A percentile compares a stretch with the other conserved stretches of the same genome.
Evolutionary conservation across 2,329 filamentous ascomycete genomes (phyloP).

Genomic region (Fusarium sp.): DNA sequence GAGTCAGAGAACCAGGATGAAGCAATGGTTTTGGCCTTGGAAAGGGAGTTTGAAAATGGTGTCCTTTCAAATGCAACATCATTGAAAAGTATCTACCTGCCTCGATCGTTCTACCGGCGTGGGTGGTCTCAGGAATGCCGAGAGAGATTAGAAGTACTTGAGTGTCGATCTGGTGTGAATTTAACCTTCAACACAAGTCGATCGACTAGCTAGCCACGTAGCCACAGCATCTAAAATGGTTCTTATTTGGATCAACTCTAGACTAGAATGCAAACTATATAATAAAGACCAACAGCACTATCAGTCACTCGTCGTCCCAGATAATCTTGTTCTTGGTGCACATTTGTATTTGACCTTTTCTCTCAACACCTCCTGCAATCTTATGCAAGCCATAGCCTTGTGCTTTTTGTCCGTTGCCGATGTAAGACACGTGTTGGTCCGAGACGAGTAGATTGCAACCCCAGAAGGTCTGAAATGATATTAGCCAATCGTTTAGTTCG

Average conservation of each 20-base stretch:
- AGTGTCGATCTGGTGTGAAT: no score
- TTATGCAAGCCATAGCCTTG: no score
- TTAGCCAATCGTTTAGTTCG: no score
- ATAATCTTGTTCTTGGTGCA: not conserved
- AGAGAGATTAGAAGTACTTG: no score
- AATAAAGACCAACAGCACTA: no score
- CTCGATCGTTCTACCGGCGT: not conserved
- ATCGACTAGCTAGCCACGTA: no score
- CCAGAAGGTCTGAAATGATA: no score
- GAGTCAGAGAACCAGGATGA: not conserved
- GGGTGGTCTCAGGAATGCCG: no score
- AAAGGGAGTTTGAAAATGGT: not conserved
- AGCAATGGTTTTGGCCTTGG: not conserved
- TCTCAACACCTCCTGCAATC: accelerated
- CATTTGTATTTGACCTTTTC: slow-evolving; percentile 3
- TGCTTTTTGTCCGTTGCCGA: not conserved
- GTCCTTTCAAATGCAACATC: not conserved
- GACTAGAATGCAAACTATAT: no score
- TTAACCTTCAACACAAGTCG: no score
- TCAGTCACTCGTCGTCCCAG: not conserved
- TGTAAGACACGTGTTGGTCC: not conserved
- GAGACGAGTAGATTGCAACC: not conserved
- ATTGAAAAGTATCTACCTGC: not conserved
- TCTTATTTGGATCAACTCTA: no score
- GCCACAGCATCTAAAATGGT: no score